phyloP scores from a whole-genome alignment of 176 grass and related monocot genomes.

The Rhynchospora breviuscula region DNA sequence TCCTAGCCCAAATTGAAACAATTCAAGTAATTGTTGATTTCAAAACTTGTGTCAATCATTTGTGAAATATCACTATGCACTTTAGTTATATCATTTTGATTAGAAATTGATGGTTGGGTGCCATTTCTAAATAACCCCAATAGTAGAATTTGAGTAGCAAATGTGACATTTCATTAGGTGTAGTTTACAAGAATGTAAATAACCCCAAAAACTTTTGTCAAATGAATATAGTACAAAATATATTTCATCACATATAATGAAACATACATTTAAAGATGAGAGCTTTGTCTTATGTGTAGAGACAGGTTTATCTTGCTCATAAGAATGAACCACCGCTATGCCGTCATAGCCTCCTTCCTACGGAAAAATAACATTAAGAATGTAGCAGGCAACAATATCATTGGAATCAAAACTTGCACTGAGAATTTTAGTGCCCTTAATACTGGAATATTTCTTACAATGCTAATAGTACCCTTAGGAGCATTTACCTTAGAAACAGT shows the following conservation, averaged over 20 bases:
- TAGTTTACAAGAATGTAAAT: neutral
- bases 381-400: neutral
- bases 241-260: neutral
- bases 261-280: constrained; percentile 71
- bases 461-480: neutral
- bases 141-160: neutral
- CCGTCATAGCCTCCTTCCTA: constrained; percentile 80
- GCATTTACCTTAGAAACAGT: neutral
- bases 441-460: neutral
- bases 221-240: neutral
- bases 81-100: neutral
- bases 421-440: neutral
- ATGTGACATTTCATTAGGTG: neutral
- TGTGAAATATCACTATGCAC: neutral
- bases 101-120: neutral
- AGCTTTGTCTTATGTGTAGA: constrained; percentile 75
- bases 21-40: neutral
- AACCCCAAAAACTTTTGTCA: neutral
- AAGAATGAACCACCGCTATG: constrained; percentile 74
- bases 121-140: neutral
- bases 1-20: neutral
- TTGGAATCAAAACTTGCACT: neutral
- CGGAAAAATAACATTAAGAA: constrained; percentile 12
- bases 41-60: neutral
- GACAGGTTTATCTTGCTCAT: constrained; percentile 64